Conservation (phyloP, 2,329 filamentous ascomycete genomes). For the Fusarium tricinctum region DNA sequence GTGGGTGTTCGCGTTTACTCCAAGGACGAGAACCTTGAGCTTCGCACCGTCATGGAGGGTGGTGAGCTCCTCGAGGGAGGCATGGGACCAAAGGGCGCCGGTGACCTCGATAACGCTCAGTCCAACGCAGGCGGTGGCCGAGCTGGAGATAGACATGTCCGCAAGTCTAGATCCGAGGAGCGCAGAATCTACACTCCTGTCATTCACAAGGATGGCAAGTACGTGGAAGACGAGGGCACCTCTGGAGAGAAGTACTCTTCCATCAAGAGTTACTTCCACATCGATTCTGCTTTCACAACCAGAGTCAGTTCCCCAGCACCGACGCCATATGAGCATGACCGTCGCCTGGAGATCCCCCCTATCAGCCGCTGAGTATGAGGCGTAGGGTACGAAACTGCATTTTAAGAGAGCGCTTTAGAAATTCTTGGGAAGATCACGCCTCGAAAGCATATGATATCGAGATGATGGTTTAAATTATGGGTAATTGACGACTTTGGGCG, state of each 20-base stretch:
- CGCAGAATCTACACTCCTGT: constrained; percentile 42
- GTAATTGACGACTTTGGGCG: constrained; percentile 19
- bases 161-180: constrained; percentile 20
- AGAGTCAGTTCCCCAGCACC: constrained; percentile 51
- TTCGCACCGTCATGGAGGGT: constrained; percentile 70
- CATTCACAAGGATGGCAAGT: constrained; percentile 47
- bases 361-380: constrained; percentile 15
- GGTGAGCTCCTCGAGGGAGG: constrained; percentile 67
- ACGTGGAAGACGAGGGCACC: constrained; percentile 39
- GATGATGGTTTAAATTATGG: constrained; percentile 18
- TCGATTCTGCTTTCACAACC: constrained; percentile 50
- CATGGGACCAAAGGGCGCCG: constrained; percentile 69
- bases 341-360: constrained; percentile 41
- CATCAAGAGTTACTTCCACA: constrained; percentile 50
- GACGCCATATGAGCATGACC: constrained; percentile 51
- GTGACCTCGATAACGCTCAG: constrained; percentile 70
- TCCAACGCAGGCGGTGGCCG: constrained; percentile 66
- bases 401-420: constrained; percentile 31
- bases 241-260: constrained; percentile 40
- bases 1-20: constrained; percentile 73
- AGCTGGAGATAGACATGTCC: constrained; percentile 35
- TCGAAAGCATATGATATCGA: constrained; percentile 38
- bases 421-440: constrained; percentile 24
- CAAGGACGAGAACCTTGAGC: constrained; percentile 67
- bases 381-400: constrained; percentile 7